Evolutionary conservation across 2,329 filamentous ascomycete genomes (phyloP).

Genomic region (Monosporascus sp.): DNA sequence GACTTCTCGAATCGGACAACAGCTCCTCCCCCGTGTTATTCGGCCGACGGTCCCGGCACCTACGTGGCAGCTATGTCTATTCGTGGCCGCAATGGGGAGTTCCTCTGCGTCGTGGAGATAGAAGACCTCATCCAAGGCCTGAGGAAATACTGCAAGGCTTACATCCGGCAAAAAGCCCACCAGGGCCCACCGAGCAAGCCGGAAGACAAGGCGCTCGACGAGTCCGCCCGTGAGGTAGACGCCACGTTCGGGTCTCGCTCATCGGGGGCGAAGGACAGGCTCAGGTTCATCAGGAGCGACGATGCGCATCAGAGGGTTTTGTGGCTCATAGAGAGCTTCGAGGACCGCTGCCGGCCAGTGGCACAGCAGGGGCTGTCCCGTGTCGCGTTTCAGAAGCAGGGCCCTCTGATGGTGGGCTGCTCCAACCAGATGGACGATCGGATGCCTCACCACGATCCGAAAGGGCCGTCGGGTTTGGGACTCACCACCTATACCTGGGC

Average conservation of each 20-base stretch:
- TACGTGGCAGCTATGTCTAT: constrained; percentile 2
- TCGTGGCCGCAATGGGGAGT: background rate
- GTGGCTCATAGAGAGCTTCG: no score
- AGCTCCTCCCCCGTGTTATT: background rate
- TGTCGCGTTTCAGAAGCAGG: background rate
- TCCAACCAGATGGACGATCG: background rate
- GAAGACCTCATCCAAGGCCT: constrained; percentile 1
- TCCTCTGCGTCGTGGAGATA: background rate
- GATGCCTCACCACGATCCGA: constrained; percentile 1
- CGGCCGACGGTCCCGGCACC: background rate
- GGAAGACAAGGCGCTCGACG: no score
- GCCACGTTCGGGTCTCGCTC: background rate
- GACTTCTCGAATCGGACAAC: no score
- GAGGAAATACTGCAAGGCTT: background rate
- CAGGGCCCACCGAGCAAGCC: no score
- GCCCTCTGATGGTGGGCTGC: constrained; percentile 1
- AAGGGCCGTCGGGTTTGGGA: background rate
- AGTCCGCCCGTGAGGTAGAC: background rate
- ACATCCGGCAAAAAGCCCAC: background rate
- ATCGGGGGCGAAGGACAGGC: background rate
- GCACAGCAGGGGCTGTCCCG: no score
- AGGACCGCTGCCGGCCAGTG: no score
- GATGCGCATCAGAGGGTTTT: no score
- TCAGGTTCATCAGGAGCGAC: background rate
- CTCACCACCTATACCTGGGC: constrained; percentile 1